Percentiles rank a stretch among this genome's conserved stretches.
Evolutionary conservation across 352 stramenopile species (phyloP).

Genomic region (Saprolegnia parasitica): DNA sequence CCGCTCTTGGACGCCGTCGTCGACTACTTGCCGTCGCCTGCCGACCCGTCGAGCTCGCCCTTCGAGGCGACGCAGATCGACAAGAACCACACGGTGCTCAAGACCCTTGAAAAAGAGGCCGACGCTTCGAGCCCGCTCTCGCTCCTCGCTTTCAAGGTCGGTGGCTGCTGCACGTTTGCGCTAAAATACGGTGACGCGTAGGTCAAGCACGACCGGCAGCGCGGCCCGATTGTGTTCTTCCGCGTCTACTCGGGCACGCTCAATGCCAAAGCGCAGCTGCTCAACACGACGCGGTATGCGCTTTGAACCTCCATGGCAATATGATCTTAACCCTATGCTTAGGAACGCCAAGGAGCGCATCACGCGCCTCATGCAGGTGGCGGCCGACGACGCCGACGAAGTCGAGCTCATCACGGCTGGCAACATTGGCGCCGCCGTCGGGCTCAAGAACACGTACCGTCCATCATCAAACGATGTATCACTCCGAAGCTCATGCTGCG

Average conservation of each 20-base stretch:
- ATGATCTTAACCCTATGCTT: background rate
- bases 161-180: background rate
- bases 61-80: constrained; percentile 51
- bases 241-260: constrained; percentile 91
- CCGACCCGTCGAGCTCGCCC: constrained; percentile 62
- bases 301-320: constrained; percentile 6
- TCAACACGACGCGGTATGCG: constrained; percentile 58
- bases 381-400: constrained; percentile 85
- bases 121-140: constrained; percentile 2
- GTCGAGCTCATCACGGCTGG: constrained; percentile 81
- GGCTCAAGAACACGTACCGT: constrained; percentile 78
- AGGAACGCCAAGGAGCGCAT: constrained; percentile 48
- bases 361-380: constrained; percentile 83
- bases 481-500: background rate
- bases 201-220: constrained; percentile 72
- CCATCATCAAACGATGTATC: background rate
- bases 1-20: constrained; percentile 85
- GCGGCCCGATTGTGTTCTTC: constrained; percentile 86
- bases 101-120: constrained; percentile 27
- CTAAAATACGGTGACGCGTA: constrained; percentile 65
- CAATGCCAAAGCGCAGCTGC: constrained; percentile 67
- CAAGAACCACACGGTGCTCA: constrained; percentile 34
- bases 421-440: constrained; percentile 89
- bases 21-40: constrained; percentile 90
- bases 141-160: constrained; percentile 24